Evolutionary conservation across 1,284 basidiomycete genomes (phyloP), one percentile per base, ranked within the genome.

Genomic region (Ganoderma lucidum): DNA sequence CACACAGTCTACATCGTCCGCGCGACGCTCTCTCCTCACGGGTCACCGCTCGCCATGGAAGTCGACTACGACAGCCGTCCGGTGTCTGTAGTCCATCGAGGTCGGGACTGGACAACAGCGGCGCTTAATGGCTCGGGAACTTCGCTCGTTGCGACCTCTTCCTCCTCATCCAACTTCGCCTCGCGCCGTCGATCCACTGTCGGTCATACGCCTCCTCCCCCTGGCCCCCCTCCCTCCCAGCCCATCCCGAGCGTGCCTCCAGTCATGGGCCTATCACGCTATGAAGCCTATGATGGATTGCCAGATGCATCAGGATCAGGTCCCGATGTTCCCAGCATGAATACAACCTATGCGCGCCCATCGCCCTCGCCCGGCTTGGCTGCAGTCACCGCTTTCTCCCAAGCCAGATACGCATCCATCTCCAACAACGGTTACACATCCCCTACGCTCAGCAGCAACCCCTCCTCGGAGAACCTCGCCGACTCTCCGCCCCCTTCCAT

Each of bases 181-280:
- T 71, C 76, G 67, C 86, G 90, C 65, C 88, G 92, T 70, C 90
- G 91, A 74, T 92, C 91, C 32, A 87, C 88, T 62, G 88, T 86
- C 62, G 86, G 87, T n/a, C 84, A 87, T 75, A 82, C 83, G 41
- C 90, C 91, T 15, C 86, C 89, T 45, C 90, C 91, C 15, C 86
- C 89, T 51, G 89, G 81, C 2, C 91, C 92, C n/a, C 91, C 92
- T 44, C 92, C 92, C n/a, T 88, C 82, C 75, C 85, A 88, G 73
- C 92, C 91, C 65, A 92, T 93, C 70, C 91, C 91, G 58, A 88
- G 82, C 75, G 75, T 92, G 58, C 92, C 72, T 86, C 85, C 72
- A 58, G 74, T 75, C 60, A 74, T 69, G 68, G 74, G 68, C 73
- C 80, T 70, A 64, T 74, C 73, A 63, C 78, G 73, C 74, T 72